Evolutionary conservation across 148 eudicot genomes (phyloP).

Genomic region (Camellia granthamiana): DNA sequence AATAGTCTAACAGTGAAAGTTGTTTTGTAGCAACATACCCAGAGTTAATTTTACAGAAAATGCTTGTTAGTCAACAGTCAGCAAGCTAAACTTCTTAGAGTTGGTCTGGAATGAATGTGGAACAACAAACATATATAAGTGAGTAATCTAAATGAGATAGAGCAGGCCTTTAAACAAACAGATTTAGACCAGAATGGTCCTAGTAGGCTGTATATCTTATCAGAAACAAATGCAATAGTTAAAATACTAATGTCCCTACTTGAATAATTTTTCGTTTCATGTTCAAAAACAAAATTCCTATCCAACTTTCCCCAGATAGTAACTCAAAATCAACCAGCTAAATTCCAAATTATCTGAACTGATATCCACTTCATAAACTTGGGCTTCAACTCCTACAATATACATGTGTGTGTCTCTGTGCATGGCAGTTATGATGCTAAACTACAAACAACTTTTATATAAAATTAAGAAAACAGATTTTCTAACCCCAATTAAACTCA

Average conservation of each 20-base stretch:
- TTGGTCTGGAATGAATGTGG: neutral
- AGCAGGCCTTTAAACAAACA: neutral
- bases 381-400: neutral
- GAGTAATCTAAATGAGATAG: neutral
- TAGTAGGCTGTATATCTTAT: neutral
- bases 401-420: neutral
- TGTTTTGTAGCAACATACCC: neutral
- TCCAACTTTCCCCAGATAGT: neutral
- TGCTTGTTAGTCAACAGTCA: neutral
- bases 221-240: neutral
- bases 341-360: neutral
- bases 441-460: neutral
- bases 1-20: neutral
- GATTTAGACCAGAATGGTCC: neutral
- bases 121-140: neutral
- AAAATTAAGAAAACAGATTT: neutral
- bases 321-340: constrained; percentile 2
- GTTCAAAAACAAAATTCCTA: neutral
- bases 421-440: neutral
- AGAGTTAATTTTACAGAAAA: neutral
- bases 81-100: neutral
- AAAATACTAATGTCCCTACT: neutral
- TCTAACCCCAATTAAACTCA: constrained; percentile 8
- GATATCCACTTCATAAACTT: neutral
- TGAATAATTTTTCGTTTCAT: neutral